Conservation (phyloP, 768 basidiomycete genomes). For the Strobilomyces dryophilus region DNA sequence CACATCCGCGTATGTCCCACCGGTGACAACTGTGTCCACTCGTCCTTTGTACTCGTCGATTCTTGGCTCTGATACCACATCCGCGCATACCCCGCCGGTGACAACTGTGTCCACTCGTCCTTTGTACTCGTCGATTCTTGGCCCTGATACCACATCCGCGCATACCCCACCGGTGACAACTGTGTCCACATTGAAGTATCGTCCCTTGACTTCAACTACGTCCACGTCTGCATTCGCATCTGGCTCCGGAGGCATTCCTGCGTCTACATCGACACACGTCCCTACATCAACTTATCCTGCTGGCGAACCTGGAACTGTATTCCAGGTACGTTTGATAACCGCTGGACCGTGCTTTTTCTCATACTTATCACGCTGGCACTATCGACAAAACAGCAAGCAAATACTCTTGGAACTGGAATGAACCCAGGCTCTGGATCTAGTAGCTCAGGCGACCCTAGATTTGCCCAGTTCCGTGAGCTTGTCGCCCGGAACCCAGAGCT, state of each 20-base stretch:
- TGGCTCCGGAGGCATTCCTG: not conserved
- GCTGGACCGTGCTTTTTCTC: not conserved
- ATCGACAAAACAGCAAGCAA: not conserved
- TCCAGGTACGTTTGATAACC: not conserved
- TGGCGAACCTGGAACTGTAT: not conserved
- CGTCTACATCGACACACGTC: not conserved
- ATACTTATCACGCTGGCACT: not conserved
- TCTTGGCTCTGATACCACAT: not conserved
- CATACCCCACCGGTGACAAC: not conserved
- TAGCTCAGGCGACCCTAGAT: not conserved
- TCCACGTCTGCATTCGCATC: not conserved
- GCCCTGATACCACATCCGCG: not conserved
- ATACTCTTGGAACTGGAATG: not conserved
- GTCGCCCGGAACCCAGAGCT: not conserved
- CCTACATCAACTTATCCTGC: not conserved
- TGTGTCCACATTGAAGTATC: not conserved
- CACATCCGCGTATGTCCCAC: not conserved
- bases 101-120: not conserved
- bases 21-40: not conserved
- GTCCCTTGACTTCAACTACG: not conserved
- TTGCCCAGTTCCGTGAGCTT: conserved; percentile 3
- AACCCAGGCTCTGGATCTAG: not conserved
- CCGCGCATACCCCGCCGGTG: not conserved
- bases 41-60: not conserved
- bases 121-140: not conserved